phyloP scores from a whole-genome alignment of 306 rosid genomes.

The Coriaria nepalensis region DNA sequence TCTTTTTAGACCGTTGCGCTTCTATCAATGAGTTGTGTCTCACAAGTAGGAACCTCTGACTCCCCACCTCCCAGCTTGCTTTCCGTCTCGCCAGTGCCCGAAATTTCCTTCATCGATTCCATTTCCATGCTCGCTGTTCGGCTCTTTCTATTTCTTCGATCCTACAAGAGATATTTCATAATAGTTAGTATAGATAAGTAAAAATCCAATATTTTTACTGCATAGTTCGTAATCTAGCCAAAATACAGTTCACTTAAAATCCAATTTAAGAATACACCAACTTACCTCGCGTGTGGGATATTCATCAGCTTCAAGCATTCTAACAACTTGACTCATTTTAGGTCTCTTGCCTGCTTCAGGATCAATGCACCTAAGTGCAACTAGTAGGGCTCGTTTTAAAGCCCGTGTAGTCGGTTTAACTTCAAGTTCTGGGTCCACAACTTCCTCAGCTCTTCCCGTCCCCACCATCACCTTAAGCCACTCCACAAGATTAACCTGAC shows the following conservation, averaged over 20 bases:
- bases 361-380: constrained; percentile 79
- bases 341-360: constrained; percentile 79
- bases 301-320: constrained; percentile 90
- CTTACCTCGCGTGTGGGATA: constrained; percentile 72
- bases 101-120: constrained; percentile 46
- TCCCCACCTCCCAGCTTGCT: constrained; percentile 15
- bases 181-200: not conserved
- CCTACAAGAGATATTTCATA: constrained; percentile 26
- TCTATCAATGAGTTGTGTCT: constrained; percentile 38
- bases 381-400: constrained; percentile 70
- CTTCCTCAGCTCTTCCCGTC: constrained; percentile 79
- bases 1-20: not conserved
- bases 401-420: constrained; percentile 68
- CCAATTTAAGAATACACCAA: not conserved
- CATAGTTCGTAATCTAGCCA: not conserved
- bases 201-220: not conserved
- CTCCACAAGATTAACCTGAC: constrained; percentile 90
- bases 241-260: not conserved
- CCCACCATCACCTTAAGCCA: constrained; percentile 98
- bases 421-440: constrained; percentile 59
- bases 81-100: constrained; percentile 31
- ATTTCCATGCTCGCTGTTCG: constrained; percentile 58
- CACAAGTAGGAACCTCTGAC: constrained; percentile 24
- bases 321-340: constrained; percentile 81
- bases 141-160: constrained; percentile 75